phyloP scores from a whole-genome alignment of 2,329 filamentous ascomycete species.

The Xylariomycetidae sp. region DNA sequence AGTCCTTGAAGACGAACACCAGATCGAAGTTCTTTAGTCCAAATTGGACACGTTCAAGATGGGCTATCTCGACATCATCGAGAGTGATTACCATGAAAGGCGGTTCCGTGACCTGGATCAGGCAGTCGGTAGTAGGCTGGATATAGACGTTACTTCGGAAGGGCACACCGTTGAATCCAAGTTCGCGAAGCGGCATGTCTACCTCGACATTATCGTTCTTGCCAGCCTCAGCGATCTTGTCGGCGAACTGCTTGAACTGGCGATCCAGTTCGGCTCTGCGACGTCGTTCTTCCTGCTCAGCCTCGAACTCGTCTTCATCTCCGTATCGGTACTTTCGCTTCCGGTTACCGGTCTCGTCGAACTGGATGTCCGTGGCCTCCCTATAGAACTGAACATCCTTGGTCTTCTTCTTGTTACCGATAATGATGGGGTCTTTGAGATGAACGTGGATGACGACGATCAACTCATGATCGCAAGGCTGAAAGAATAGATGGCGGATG shows the following conservation, averaged over 20 bases:
- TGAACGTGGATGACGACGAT: conserved; percentile 98
- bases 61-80: conserved; percentile 92
- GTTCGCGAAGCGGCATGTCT: conserved; percentile 93
- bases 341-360: conserved; percentile 96
- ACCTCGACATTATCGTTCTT: conserved; percentile 88
- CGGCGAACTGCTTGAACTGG: conserved; percentile 91
- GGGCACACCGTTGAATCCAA: conserved; percentile 95
- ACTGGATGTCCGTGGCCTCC: conserved; percentile 96
- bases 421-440: conserved; percentile 94
- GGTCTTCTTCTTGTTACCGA: conserved; percentile 96
- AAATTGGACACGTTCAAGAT: conserved; percentile 93
- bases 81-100: conserved; percentile 95
- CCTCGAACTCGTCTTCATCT: conserved; percentile 97
- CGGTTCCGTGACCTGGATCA: conserved; percentile 94
- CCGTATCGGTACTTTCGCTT: conserved; percentile 97
- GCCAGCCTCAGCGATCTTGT: conserved; percentile 95
- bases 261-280: conserved; percentile 89
- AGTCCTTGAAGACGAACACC: conserved; percentile 98
- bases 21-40: conserved; percentile 98
- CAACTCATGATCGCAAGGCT: conserved; percentile 91
- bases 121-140: conserved; percentile 91
- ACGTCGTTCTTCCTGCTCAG: conserved; percentile 92
- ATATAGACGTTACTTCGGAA: conserved; percentile 94
- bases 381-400: conserved; percentile 98
- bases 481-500: conserved; percentile 97